These are phyloP conservation scores for Actinomortierella ambigua DNA, from an alignment of 371 early-diverging fungal species.

Conservation along the genomic window DNA sequence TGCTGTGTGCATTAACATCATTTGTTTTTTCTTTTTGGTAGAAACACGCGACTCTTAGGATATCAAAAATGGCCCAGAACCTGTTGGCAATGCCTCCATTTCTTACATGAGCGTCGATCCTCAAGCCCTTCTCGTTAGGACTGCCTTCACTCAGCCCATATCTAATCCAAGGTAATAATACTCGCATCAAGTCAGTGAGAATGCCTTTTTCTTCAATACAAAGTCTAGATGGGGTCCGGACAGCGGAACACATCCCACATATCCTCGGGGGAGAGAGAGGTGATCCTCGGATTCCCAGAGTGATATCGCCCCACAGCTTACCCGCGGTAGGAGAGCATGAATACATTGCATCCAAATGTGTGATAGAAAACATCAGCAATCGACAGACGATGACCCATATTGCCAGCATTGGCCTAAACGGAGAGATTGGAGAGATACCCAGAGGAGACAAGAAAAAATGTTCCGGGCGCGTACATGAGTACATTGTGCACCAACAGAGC, in stretches of 20 bases:
- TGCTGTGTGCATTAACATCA: not conserved
- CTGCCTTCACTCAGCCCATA: constrained; percentile 91
- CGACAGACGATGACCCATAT: constrained; percentile 94
- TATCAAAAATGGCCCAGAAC: no score
- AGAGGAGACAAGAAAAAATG: not conserved
- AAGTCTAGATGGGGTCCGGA: no score
- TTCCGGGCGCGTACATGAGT: no score
- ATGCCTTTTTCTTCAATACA: no score
- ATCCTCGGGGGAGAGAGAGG: no score
- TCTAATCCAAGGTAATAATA: no score
- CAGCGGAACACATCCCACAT: no score
- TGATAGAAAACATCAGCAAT: constrained; percentile 78
- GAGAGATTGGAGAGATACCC: not conserved
- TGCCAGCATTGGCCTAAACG: constrained; percentile 91
- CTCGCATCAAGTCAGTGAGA: not conserved
- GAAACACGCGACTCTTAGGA: no score
- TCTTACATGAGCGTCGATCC: constrained; percentile 83
- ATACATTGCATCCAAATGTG: constrained; percentile 77
- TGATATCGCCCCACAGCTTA: no score
- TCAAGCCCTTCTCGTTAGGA: constrained; percentile 85
- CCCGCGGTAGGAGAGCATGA: constrained; percentile 96
- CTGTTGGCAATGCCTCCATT: no score
- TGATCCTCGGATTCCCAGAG: no score
- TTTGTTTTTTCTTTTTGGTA: not conserved
- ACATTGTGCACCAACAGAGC: no score